Percentiles rank a stretch among this genome's conserved stretches.
Evolutionary conservation across 345 rosid species (phyloP).

Genomic region (Lepidium aucheri): DNA sequence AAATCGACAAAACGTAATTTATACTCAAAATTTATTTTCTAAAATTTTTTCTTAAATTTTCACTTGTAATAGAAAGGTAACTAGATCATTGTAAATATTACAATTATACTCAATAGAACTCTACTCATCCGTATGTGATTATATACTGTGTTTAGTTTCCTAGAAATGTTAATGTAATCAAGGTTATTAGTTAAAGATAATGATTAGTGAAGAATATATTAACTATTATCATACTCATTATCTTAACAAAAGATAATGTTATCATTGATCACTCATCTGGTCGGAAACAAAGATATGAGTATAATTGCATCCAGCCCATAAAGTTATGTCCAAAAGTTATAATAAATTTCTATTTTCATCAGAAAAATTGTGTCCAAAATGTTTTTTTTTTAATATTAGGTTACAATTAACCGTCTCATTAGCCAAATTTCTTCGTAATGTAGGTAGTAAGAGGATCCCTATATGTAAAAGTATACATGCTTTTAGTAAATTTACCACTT

Average conservation of each 20-base stretch:
- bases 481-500: too few relatives aligned
- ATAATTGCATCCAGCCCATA: slow-evolving; percentile 27
- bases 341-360: slow-evolving; percentile 1
- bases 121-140: not conserved
- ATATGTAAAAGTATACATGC: too few relatives aligned
- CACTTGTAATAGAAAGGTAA: too few relatives aligned
- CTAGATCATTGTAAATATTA: too few relatives aligned
- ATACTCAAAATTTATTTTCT: too few relatives aligned
- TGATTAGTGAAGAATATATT: not conserved
- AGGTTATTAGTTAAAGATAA: not conserved
- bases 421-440: too few relatives aligned
- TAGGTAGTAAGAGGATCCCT: too few relatives aligned
- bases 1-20: too few relatives aligned
- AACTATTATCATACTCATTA: not conserved
- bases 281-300: not conserved
- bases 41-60: too few relatives aligned
- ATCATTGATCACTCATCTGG: not conserved
- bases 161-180: not conserved
- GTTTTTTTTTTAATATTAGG: too few relatives aligned
- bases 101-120: too few relatives aligned
- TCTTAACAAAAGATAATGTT: slow-evolving; percentile 1
- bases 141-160: not conserved
- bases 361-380: not conserved
- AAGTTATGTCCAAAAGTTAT: slow-evolving; percentile 19
- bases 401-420: too few relatives aligned